Base-by-base conservation (phyloP, 2,329 filamentous ascomycete genomes). In the Orbilia javanica region DNA sequence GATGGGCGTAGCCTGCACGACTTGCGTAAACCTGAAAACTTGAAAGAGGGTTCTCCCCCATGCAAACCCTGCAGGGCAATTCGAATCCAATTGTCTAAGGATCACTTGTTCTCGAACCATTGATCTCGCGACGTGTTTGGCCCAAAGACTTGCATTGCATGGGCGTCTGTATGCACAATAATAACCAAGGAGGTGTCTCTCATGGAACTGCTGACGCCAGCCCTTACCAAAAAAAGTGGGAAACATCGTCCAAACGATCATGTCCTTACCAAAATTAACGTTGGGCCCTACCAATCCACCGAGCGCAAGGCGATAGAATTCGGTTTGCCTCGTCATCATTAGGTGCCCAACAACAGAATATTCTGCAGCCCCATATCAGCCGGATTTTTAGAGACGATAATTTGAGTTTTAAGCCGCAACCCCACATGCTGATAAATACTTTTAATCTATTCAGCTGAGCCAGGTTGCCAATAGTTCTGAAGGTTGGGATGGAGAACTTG, bases 391-490 rank as follows among this genome's bases (percentile, higher is more conserved):
- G 42, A n/a, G 64, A 13, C 22, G 13, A n/a, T 11, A n/a, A 6
- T 50, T 18, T 44, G 15, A 55, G 44, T 20, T 44, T 44, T 44
- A 67, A 78, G 74, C 74, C 67, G 66, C 74, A 78, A 48, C 74
- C 62, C 39, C 52, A 62, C 70, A 62, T 70, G 72, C 65, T 77
- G 72, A 70, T 63, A 72, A 67, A 72, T 78, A 36, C 22, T 52
- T 39, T 50, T 46, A 62, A 78, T 72, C 27, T 72, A 72, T 70
- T 78, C 74, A 78, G 74, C 74, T 78, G 44, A 29, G 25, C 67
- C n/a, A 34, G 73, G 73, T 20, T 64, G 3, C 13, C n/a, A 39
- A 39, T 13, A 10, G 36, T 57, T 64, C 36, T 20, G 64, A 64
- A 31, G 63, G 39, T 22, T 44, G 42, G 42, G 42, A 44, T 44